Conservation (phyloP, 352 stramenopile species). For the Pythium periplocum region DNA sequence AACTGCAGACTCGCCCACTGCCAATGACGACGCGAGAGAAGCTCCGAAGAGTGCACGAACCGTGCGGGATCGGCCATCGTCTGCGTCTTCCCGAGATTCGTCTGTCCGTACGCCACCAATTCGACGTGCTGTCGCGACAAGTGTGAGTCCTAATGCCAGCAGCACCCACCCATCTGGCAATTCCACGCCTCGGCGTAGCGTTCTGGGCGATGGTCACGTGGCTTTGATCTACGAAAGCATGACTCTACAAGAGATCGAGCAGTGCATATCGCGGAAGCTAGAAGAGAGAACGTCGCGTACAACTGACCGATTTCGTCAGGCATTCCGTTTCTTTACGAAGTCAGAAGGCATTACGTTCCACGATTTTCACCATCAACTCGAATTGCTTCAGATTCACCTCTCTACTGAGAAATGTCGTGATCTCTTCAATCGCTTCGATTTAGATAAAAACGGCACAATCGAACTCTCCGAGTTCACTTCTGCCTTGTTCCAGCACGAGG, state of each 20-base stretch:
- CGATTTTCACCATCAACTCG: conserved; percentile 53
- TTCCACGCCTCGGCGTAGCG: conserved; percentile 7
- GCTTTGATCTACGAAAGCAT: conserved; percentile 43
- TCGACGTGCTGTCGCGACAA: neutral
- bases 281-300: conserved; percentile 45
- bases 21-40: neutral
- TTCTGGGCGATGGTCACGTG: conserved; percentile 14
- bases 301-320: conserved; percentile 46
- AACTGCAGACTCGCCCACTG: neutral
- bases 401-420: conserved; percentile 43
- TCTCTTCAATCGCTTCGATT: conserved; percentile 63
- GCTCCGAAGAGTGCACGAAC: neutral
- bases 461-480: conserved; percentile 63
- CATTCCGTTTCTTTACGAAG: conserved; percentile 68
- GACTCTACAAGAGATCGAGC: conserved; percentile 44
- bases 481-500: conserved; percentile 43
- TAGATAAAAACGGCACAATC: conserved; percentile 50
- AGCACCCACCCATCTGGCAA: neutral
- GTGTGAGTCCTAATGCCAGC: neutral
- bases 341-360: conserved; percentile 51
- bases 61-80: neutral
- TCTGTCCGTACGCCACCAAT: no score
- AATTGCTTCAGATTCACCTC: conserved; percentile 54
- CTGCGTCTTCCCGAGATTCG: neutral
- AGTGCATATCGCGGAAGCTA: conserved; percentile 51